These are phyloP conservation scores for Raffaelea albimanens DNA, from an alignment of 2,329 filamentous ascomycete genomes.

Conservation along the genomic window DNA sequence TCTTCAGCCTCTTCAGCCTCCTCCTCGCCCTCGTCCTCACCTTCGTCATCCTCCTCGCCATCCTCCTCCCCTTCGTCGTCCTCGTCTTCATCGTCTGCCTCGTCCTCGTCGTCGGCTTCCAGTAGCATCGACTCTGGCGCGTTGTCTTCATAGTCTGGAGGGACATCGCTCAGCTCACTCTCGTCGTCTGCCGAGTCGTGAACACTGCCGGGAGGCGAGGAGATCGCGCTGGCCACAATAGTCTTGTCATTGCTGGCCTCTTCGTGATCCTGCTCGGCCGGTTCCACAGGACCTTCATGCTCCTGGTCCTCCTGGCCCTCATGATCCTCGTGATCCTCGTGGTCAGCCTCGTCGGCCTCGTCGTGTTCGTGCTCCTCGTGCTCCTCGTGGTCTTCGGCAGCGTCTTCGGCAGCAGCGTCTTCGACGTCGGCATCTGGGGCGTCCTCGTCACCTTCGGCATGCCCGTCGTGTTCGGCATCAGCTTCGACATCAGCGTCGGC, in stretches of 20 bases:
- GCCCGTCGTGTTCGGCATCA: constrained; percentile 1
- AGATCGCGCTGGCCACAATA: constrained; percentile 21
- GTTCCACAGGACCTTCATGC: background rate
- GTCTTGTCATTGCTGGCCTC: constrained; percentile 10
- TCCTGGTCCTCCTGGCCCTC: constrained; percentile 4
- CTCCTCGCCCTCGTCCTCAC: constrained; percentile 17
- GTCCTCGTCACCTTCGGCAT: constrained; percentile 10
- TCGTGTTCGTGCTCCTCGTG: constrained; percentile 20
- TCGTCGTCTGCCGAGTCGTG: constrained; percentile 61
- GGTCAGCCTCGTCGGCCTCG: constrained; percentile 21
- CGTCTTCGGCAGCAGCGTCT: constrained; percentile 16
- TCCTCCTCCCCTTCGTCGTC: constrained; percentile 12
- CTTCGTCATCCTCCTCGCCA: constrained; percentile 18
- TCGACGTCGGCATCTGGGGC: background rate
- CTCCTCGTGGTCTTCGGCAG: constrained; percentile 20
- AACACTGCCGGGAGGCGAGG: constrained; percentile 48
- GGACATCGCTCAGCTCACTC: constrained; percentile 58
- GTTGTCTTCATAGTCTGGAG: constrained; percentile 48
- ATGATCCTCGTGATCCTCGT: constrained; percentile 10
- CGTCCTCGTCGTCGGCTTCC: constrained; percentile 31
- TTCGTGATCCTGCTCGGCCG: background rate
- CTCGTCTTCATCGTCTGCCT: constrained; percentile 13
- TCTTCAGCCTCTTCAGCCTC: constrained; percentile 12
- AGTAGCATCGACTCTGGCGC: constrained; percentile 43
- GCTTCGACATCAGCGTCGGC: background rate